Conservation (phyloP, 164 flowering plant genomes). For the Piper betle region DNA sequence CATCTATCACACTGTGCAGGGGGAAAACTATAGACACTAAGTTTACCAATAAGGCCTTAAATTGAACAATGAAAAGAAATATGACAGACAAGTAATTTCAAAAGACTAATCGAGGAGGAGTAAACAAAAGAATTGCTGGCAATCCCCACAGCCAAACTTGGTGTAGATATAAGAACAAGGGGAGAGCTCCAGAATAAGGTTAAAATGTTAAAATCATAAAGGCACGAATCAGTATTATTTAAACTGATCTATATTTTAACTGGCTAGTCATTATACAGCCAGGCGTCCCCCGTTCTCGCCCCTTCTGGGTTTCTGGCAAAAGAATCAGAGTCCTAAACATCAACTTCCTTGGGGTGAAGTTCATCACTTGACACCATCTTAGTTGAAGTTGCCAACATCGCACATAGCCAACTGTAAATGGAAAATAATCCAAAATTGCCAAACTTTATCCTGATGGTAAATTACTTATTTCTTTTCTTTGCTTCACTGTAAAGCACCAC, state of each 20-base stretch:
- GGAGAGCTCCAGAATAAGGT: slow-evolving; percentile 1
- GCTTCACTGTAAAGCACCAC: slow-evolving; percentile 92
- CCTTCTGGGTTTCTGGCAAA: slow-evolving; percentile 24
- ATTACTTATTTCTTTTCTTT: slow-evolving; percentile 73
- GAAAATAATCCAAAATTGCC: slow-evolving; percentile 7
- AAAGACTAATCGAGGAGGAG: slow-evolving; percentile 18
- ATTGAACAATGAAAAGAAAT: slow-evolving; percentile 27
- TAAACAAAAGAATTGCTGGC: slow-evolving; percentile 17
- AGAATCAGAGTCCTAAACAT: slow-evolving; percentile 20
- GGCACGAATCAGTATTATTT: slow-evolving; percentile 4
- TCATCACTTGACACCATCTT: background rate
- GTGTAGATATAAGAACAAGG: background rate
- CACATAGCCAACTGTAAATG: slow-evolving; percentile 8
- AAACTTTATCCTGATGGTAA: background rate
- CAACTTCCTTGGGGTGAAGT: slow-evolving; percentile 2
- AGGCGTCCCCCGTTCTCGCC: slow-evolving; percentile 15
- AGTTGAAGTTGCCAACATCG: slow-evolving; percentile 2
- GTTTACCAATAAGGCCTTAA: slow-evolving; percentile 5
- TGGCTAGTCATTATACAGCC: slow-evolving; percentile 33
- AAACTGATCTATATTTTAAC: slow-evolving; percentile 11
- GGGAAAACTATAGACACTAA: background rate
- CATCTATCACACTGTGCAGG: background rate
- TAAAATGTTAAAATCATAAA: background rate
- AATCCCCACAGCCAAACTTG: slow-evolving; percentile 4
- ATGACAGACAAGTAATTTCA: slow-evolving; percentile 10